Base-by-base conservation (phyloP, 192 early-diverging fungal species). In the Coemansia reversa region DNA sequence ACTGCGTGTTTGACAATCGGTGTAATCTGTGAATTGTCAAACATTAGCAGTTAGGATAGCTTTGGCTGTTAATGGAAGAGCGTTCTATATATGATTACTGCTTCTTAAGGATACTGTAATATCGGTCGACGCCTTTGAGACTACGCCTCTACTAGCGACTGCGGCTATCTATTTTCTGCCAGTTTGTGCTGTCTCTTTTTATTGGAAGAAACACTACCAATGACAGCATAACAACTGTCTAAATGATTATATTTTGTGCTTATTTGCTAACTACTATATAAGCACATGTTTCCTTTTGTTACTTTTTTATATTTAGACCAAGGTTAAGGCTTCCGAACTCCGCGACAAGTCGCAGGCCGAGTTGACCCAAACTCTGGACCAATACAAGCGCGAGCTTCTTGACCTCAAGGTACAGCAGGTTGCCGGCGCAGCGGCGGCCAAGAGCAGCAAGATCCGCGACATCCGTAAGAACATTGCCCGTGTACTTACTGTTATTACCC, bases 391-490 rank as follows among this genome's bases (percentile, higher is more conserved):
- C 75, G 94, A 98, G 83, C 93, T 99, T 60, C 82, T 92, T 66
- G 83, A 86, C 62, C 90, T 98, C 74, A 92, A 93, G 75, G 94
- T 96, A 78, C 91, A 96, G 84, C 94, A 97, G 91, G 86, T 91
- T 65, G 86, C 93, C 66, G 66, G 78, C 20, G 89, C 89, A 72
- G 87, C 88, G 48, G 85, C 83, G 59, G 80, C 85, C 66, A 72
- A 68, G 68, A 62, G 74, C 54, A 74, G 87, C 80, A 95, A 95
- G 89, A 69, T 76, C 68, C 88, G 86, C 72, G 85, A 90, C 30
- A 89, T 92, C 63, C 94, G 95, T 85, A 96, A 94, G 88, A 86
- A 87, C 74, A 89, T 99, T 82, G 95, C 95, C 55, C 89, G 93
- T 58, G 92, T 96, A 61, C 87, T 94, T 79, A 99, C 97, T 47